Base-by-base conservation (phyloP, 1,284 basidiomycete species). In the Fistulina hepatica region DNA sequence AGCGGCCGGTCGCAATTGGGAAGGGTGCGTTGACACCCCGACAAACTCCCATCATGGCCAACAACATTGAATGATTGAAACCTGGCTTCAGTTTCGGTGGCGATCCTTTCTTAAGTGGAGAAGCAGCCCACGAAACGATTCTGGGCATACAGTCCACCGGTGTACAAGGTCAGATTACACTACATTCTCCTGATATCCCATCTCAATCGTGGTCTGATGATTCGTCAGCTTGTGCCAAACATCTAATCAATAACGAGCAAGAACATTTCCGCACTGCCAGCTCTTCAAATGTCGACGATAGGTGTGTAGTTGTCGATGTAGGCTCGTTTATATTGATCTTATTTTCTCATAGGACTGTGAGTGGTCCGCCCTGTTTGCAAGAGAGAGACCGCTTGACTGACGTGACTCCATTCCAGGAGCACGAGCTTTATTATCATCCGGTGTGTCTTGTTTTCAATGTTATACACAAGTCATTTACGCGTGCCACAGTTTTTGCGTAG, bases 11-110 rank as follows among this genome's bases (percentile, higher is more conserved):
- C 63, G 88, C 8, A 88, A 85, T 56, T 92, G 83, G 83, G 86
- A 92, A 63, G 83, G 82, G 6, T 89, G 85, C 45, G 79, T 73
- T 72, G 55, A n/a, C n/a, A n/a, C n/a, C n/a, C n/a, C n/a, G n/a
- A n/a, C n/a, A n/a, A n/a, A 76, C 44, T 42, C 48, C 41, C 12
- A 11, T n/a, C 12, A n/a, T 19, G 16, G 43, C 7, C 10, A 34
- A 13, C 22, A 19, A 26, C 36, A 17, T 27, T 33, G 2, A 27
- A 24, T 33, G 25, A 32, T 23, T 16, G n/a, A n/a, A n/a, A n/a
- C n/a, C 21, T 3, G 4, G 3, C 17, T 23, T 33, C 38, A 71
- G 69, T 15, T 71, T 67, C 42, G 73, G 73, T 12, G 67, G 60
- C 8, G 74, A 78, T 47, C 76, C 79, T 0, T 83, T 72, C 52